phyloP scores from a whole-genome alignment of 73 alveolate species.

The Loxodes magnus region DNA sequence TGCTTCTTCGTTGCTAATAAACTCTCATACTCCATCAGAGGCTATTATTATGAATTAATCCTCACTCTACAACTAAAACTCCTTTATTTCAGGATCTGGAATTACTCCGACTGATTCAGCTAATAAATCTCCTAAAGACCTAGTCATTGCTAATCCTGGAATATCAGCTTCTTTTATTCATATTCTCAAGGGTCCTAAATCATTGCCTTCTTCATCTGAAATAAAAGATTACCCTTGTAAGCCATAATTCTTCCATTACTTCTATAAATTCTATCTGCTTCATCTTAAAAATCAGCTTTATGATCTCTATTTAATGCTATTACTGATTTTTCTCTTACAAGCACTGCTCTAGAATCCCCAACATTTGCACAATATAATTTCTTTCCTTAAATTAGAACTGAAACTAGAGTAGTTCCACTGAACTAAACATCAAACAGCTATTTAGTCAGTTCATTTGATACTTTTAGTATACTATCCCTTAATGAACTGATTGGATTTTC shows the following conservation, averaged over 20 bases:
- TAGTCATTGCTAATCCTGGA: constrained; percentile 96
- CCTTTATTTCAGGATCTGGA: constrained; percentile 71
- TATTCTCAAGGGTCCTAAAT: neutral
- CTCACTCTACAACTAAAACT: constrained; percentile 33
- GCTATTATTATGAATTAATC: constrained; percentile 76
- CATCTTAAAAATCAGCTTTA: neutral
- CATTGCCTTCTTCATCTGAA: neutral
- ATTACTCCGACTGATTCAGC: constrained; percentile 84
- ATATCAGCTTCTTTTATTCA: constrained; percentile 35
- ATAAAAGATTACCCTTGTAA: too few species aligned
- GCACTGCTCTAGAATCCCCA: constrained; percentile 34
- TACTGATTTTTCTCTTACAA: neutral
- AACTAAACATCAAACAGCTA: neutral
- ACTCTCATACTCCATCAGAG: constrained; percentile 94
- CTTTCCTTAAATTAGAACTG: neutral
- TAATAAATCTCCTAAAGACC: constrained; percentile 86
- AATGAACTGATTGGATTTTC: neutral
- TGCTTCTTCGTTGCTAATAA: constrained; percentile 70
- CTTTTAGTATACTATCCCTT: neutral
- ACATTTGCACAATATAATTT: constrained; percentile 23
- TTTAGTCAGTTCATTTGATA: neutral
- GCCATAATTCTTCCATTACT: neutral
- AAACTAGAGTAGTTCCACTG: neutral
- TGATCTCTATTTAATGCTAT: neutral
- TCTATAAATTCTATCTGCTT: neutral